A percentile compares a stretch with the other conserved stretches of the same genome.
These are phyloP conservation scores for Dioscorea cayenensis DNA, from an alignment of 116 monocot genomes.

Conservation along the genomic window DNA sequence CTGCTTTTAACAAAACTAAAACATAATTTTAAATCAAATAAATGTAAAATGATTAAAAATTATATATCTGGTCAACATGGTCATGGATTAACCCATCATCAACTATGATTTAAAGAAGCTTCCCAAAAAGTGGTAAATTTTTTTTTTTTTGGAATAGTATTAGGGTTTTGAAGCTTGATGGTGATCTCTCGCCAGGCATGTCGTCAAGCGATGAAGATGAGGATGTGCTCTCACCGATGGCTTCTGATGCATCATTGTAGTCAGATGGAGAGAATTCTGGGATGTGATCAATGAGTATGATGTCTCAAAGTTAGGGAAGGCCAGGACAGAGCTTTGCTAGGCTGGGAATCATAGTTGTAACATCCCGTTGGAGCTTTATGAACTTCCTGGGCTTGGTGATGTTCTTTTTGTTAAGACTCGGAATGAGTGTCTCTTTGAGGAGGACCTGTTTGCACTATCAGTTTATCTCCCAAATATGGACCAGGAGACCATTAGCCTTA, in stretches of 20 bases:
- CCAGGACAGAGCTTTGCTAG: slow-evolving; percentile 67
- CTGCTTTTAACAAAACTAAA: too few relatives aligned
- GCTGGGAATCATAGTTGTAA: slow-evolving; percentile 60
- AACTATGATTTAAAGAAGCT: too few relatives aligned
- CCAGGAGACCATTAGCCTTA: slow-evolving; percentile 43
- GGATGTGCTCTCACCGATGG: slow-evolving; percentile 11
- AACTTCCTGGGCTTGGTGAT: slow-evolving; percentile 33
- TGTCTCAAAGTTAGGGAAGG: slow-evolving; percentile 50
- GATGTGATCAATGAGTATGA: slow-evolving; percentile 85
- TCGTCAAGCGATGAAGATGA: slow-evolving; percentile 30
- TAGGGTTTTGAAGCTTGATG: slow-evolving; percentile 34
- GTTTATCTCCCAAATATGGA: slow-evolving; percentile 80
- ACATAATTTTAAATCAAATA: too few relatives aligned
- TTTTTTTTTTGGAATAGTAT: slow-evolving; percentile 8
- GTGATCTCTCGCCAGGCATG: slow-evolving; percentile 10
- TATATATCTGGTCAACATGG: too few relatives aligned
- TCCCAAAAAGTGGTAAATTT: too few relatives aligned
- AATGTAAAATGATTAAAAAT: too few relatives aligned
- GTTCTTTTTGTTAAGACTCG: slow-evolving; percentile 71
- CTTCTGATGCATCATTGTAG: slow-evolving; percentile 17
- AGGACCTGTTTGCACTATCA: slow-evolving; percentile 51
- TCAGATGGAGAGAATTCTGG: slow-evolving; percentile 57
- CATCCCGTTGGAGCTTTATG: slow-evolving; percentile 70
- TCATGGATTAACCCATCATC: too few relatives aligned
- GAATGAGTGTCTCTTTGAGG: slow-evolving; percentile 66